Base-by-base conservation (phyloP, 2,329 filamentous ascomycete species). In the Sporothrix dimorphospora region DNA sequence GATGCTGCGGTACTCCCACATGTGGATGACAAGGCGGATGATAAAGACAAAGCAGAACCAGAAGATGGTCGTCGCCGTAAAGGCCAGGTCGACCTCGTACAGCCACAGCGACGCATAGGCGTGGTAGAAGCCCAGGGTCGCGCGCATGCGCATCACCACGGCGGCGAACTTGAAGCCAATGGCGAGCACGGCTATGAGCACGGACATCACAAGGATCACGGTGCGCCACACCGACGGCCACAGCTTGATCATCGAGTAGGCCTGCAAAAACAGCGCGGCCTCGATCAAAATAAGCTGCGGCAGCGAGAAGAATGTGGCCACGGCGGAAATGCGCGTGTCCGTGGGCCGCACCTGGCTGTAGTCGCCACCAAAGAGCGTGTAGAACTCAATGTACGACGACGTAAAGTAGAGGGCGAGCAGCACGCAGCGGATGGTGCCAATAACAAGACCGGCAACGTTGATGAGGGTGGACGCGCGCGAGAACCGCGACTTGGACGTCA, bases 401-500 rank as follows among this genome's bases (percentile, higher is more conserved):
- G 88, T 86, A 77, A 89, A 90, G 79, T 87, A 91, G 71, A 88
- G 78, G 69, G 83, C 81, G 27, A 89, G 82, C 5, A 93, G 80
- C 19, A 86, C 79, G 77, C 85, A 85, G 72, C 92, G 90, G 61
- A 89, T 79, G 67, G 87, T 82, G 80, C 91, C 90, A 77, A 90
- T 78, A 66, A 87, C 68, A 24, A 97, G 85, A 16, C 88, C 87
- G 30, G 85, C 73, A 24, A 87, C 75, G 78, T 94, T 94, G 76
- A 94, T 83, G 74, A 90, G 77, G 79, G 92, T 92, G 24, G 93
- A 86, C 0, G 84, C 78, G 1, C 90, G 90, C 69, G 82, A 82
- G 73, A 92, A 87, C 79, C 93, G 94, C 75, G 88, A 83, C 0
- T 83, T 79, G 24, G 88, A 88, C 0, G 92, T 94, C 79, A 94